Evolutionary conservation across 2,329 filamentous ascomycete genomes (phyloP).

Genomic region (Fusarium dimerum): DNA sequence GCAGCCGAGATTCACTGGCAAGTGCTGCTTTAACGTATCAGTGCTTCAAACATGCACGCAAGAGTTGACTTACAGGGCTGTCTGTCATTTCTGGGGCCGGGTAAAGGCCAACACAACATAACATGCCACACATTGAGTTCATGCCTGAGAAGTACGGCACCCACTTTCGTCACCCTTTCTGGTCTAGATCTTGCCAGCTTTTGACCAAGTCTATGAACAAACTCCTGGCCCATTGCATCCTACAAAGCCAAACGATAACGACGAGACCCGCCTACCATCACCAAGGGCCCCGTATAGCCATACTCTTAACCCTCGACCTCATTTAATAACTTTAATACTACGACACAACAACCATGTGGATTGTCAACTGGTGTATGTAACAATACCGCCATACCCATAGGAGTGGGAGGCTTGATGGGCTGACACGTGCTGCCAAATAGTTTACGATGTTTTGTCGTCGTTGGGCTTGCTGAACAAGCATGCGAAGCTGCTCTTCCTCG

Average conservation of each 20-base stretch:
- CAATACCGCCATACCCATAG: too few relatives aligned
- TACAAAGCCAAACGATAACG: slow-evolving; percentile 28
- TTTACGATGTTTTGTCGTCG: slow-evolving; percentile 87
- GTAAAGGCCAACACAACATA: slow-evolving; percentile 1
- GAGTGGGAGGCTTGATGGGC: slow-evolving; percentile 21
- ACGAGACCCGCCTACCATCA: slow-evolving; percentile 10
- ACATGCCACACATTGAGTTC: slow-evolving; percentile 17
- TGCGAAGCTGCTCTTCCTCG: slow-evolving; percentile 90
- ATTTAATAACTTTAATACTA: slow-evolving; percentile 26
- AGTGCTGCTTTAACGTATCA: too few relatives aligned
- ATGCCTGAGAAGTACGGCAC: slow-evolving; percentile 29
- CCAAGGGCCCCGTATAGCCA: slow-evolving; percentile 13
- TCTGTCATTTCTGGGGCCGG: too few relatives aligned
- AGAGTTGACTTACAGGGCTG: too few relatives aligned
- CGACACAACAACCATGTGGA: slow-evolving; percentile 69
- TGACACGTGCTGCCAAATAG: slow-evolving; percentile 44
- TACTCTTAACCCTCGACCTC: slow-evolving; percentile 17
- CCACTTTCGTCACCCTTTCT: slow-evolving; percentile 25
- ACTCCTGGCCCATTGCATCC: slow-evolving; percentile 20
- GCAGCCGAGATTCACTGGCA: too few relatives aligned
- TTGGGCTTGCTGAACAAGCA: slow-evolving; percentile 93
- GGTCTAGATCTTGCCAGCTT: slow-evolving; percentile 26
- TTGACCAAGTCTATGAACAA: slow-evolving; percentile 21
- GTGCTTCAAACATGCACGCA: too few relatives aligned
- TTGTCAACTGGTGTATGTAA: slow-evolving; percentile 89